Base-by-base conservation (phyloP, 495 filamentous ascomycete genomes). In the Staphylotrichum tortipilum region DNA sequence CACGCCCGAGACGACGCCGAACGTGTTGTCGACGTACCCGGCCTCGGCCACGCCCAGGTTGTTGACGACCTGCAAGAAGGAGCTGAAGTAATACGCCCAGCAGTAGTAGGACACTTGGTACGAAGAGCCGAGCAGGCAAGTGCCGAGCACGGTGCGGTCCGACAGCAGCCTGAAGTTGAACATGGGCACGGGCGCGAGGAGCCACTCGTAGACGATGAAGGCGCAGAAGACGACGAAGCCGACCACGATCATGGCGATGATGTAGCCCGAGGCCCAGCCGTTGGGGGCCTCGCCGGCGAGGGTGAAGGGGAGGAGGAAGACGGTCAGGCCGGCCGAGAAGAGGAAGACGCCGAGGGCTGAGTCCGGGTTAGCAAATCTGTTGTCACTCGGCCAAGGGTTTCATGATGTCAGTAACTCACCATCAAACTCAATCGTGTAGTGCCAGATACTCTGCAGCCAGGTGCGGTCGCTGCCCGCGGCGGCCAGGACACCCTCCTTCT, bases 231-330 rank as follows among this genome's bases (percentile, higher is more conserved):
- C 53, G 11, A 69, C 45, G 53, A 75, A 64, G 36, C 82, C 82
- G 46, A 83, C 45, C 4, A 82, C 66, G 24, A 84, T 47, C 68
- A 81, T 72, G 49, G 64, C 66, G 55, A 85, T 82, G 56, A 83
- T 76, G 30, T 66, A 54, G 10, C 71, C 62, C 36, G 69, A 70
- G 1, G 63, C 38, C 68, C 81, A 84, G 33, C 64, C 62, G n/a
- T 72, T 58, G 2, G 65, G 61, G 7, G 71, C 66, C 24, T 65
- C 65, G 28, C 63, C 66, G 26, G 66, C 61, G 30, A 85, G 61
- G 35, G 66, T 78, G 58, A 84, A 78, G 0, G 82, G 79, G 5
- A 84, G 69, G 23, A 85, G 75, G 64, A 85, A 72, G 14, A 84
- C 67, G n/a, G 74, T 65, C 37, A 82, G 71, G 19, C 74, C 78